phyloP scores from a whole-genome alignment of 1,139 yeast species.

The Yamadazyma mexicana region DNA sequence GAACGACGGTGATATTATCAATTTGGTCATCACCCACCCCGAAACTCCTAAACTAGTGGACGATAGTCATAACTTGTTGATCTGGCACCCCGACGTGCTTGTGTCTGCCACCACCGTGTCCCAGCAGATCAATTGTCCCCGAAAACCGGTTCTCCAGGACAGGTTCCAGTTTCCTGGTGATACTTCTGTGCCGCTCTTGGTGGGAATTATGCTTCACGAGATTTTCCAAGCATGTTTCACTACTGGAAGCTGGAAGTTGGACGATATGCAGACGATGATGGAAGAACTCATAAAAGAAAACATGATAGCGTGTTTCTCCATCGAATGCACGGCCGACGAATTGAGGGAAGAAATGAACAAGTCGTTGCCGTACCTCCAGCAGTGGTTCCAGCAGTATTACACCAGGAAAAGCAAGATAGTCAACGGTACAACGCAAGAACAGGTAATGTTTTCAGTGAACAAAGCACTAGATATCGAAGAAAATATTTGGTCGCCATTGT shows the following conservation, averaged over 20 bases:
- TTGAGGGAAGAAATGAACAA: slow-evolving; percentile 30
- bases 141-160: slow-evolving; percentile 65
- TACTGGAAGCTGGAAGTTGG: slow-evolving; percentile 40
- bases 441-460: slow-evolving; percentile 50
- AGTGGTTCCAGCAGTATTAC: slow-evolving; percentile 61
- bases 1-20: slow-evolving; percentile 54
- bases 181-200: slow-evolving; percentile 57
- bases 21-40: slow-evolving; percentile 52
- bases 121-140: slow-evolving; percentile 68
- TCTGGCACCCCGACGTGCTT: slow-evolving; percentile 82
- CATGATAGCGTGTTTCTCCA: slow-evolving; percentile 55
- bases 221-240: slow-evolving; percentile 70
- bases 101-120: slow-evolving; percentile 83
- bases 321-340: slow-evolving; percentile 50
- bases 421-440: slow-evolving; percentile 29
- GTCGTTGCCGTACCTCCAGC: slow-evolving; percentile 58
- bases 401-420: slow-evolving; percentile 33
- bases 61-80: slow-evolving; percentile 57
- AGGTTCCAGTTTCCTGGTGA: slow-evolving; percentile 58
- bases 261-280: slow-evolving; percentile 45
- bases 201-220: slow-evolving; percentile 80
- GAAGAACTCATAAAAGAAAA: slow-evolving; percentile 44
- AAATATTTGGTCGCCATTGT: slow-evolving; percentile 86
- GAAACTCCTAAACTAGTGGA: slow-evolving; percentile 47
- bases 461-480: slow-evolving; percentile 85